phyloP scores from a whole-genome alignment of 1,284 basidiomycete genomes.

The Phlebopus sp. region DNA sequence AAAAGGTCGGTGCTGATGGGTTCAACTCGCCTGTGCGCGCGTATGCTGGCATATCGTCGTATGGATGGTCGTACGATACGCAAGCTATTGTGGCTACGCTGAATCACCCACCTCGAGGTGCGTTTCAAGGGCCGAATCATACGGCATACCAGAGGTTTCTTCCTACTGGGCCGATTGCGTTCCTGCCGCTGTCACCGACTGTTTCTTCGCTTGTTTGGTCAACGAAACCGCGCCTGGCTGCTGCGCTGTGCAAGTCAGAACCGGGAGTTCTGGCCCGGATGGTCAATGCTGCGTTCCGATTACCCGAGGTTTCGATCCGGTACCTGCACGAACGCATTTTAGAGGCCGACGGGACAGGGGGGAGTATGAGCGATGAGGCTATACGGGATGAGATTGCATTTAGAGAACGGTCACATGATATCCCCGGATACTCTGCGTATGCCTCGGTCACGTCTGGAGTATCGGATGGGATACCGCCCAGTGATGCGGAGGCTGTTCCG shows the following conservation, averaged over 20 bases:
- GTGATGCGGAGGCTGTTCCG: conserved; percentile 66
- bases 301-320: conserved; percentile 75
- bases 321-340: conserved; percentile 66
- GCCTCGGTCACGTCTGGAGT: conserved; percentile 43
- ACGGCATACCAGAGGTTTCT: conserved; percentile 95
- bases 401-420: conserved; percentile 65
- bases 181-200: conserved; percentile 80
- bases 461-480: conserved; percentile 54
- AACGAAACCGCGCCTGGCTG: conserved; percentile 76
- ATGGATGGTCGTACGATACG: conserved; percentile 90
- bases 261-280: conserved; percentile 67
- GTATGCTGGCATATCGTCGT: conserved; percentile 85
- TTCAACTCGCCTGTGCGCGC: conserved; percentile 90
- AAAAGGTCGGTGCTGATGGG: conserved; percentile 92
- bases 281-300: conserved; percentile 90
- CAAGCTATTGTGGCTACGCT: conserved; percentile 93
- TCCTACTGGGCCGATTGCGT: conserved; percentile 93
- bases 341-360: conserved; percentile 45
- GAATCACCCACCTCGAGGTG: conserved; percentile 58
- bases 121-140: conserved; percentile 63
- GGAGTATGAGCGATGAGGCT: conserved; percentile 42
- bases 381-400: conserved; percentile 62
- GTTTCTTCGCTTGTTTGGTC: conserved; percentile 95
- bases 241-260: conserved; percentile 68
- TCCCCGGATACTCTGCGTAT: conserved; percentile 60